Conservation (phyloP, 805 yeast genomes). For the Starmerella vitae region DNA sequence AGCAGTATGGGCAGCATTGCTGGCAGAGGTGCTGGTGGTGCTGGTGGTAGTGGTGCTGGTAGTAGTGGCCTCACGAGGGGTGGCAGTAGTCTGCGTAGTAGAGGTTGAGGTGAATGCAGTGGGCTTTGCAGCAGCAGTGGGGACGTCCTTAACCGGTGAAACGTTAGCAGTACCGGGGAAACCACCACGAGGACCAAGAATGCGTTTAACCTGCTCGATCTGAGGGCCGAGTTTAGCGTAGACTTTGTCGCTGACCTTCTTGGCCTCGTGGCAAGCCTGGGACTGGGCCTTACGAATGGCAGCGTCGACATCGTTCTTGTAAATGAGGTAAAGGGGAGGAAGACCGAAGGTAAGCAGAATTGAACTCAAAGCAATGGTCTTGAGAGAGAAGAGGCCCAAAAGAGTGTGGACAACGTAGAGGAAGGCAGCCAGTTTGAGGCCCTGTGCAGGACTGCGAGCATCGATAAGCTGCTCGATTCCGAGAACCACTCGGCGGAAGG, state of each 20-base stretch:
- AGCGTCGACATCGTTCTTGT: conserved; percentile 66
- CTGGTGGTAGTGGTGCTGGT: neutral
- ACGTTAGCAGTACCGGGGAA: conserved; percentile 22
- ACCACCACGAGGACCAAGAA: conserved; percentile 28
- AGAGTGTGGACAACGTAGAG: conserved; percentile 58
- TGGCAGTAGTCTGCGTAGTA: neutral
- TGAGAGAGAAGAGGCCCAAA: conserved; percentile 62
- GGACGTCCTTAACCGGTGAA: conserved; percentile 17
- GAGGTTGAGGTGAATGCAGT: conserved; percentile 18
- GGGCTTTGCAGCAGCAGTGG: conserved; percentile 23
- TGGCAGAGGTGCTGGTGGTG: conserved; percentile 11
- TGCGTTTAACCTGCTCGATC: conserved; percentile 24
- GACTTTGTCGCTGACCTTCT: conserved; percentile 20
- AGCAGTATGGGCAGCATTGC: conserved; percentile 5
- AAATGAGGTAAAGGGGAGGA: conserved; percentile 60
- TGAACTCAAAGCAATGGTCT: conserved; percentile 45
- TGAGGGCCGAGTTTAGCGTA: conserved; percentile 28
- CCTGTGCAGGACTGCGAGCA: conserved; percentile 25
- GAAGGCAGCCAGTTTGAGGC: conserved; percentile 58
- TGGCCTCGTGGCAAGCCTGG: conserved; percentile 21
- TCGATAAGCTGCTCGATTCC: conserved; percentile 35
- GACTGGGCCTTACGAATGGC: conserved; percentile 19
- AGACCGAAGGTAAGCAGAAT: conserved; percentile 54
- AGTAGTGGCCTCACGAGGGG: neutral
- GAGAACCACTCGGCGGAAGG: conserved; percentile 26